Evolutionary conservation across 805 yeast genomes (phyloP).

Genomic region (Barnettozyma sucrosica): DNA sequence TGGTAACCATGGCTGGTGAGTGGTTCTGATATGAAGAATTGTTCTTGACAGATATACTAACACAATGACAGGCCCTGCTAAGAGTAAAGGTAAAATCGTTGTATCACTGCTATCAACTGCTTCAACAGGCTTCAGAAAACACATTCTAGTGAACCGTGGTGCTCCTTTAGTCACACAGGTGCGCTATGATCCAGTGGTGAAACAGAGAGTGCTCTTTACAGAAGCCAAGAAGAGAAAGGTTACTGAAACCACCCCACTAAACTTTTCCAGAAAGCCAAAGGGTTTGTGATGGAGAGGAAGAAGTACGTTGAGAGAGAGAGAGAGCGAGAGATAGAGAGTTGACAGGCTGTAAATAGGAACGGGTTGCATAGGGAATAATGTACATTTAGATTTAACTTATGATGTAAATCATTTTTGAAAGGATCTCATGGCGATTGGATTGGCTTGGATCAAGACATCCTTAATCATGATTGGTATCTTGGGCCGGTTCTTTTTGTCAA

Average conservation of each 20-base stretch:
- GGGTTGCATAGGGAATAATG: neutral
- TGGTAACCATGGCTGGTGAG: slow-evolving; percentile 12
- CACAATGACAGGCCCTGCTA: slow-evolving; percentile 39
- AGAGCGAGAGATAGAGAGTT: neutral
- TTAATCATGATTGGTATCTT: slow-evolving; percentile 25
- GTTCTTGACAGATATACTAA: neutral
- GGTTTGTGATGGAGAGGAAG: slow-evolving; percentile 11
- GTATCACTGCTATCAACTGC: slow-evolving; percentile 86
- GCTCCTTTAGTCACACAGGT: slow-evolving; percentile 75
- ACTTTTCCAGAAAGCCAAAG: slow-evolving; percentile 37
- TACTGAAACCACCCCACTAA: slow-evolving; percentile 36
- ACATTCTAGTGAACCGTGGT: slow-evolving; percentile 75
- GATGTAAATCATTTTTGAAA: neutral
- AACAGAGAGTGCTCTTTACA: slow-evolving; percentile 85
- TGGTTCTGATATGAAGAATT: neutral
- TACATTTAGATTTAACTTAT: neutral
- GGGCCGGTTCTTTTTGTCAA: slow-evolving; percentile 35
- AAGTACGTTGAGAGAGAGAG: neutral
- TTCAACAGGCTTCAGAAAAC: slow-evolving; percentile 80
- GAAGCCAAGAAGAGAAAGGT: slow-evolving; percentile 86
- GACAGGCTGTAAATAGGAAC: slow-evolving; percentile 7
- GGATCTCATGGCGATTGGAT: slow-evolving; percentile 33
- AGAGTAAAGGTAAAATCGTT: slow-evolving; percentile 67
- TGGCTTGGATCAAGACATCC: slow-evolving; percentile 35
- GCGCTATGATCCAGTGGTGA: slow-evolving; percentile 81